Evolutionary conservation across 2,329 filamentous ascomycete species (phyloP), one percentile per base, ranked within the genome.

Genomic region (Verticillium alfalfae): DNA sequence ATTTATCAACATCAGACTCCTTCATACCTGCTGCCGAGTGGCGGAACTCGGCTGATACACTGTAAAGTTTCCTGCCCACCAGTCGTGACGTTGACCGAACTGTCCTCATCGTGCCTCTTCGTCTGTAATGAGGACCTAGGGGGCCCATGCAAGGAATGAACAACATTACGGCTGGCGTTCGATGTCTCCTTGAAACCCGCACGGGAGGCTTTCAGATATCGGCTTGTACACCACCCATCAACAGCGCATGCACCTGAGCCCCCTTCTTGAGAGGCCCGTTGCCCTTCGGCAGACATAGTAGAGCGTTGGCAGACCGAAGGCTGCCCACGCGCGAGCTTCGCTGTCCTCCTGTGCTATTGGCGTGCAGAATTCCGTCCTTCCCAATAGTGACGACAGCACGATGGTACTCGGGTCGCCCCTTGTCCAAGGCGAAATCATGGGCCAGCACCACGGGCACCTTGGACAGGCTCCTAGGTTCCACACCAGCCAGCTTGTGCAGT

Each of bases 271-370:
- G 71, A n/a, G 79, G 80, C 6, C 86, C 87, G 38, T 87, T 80
- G 2, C 86, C 85, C 39, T 82, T 80, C 0, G 90, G 90, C 76
- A 96, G 78, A 68, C 89, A 91, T 31, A 98, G 76, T 68, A 99
- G 75, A 4, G 90, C 92, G 79, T 99, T 99, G 2, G 95, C 94
- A 22, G 90, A 88, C 64, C 89, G 91, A 67, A 98, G 81, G 74
- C 94, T 98, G 0, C 93, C 92, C 2, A 99, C 93, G 64, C 88
- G 85, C 16, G 91, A 96, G 73, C 94, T 98, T 59, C 95, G 83
- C 78, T 99, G 95, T 3, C 89, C 88, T 6, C 95, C 95, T 0
- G 95, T 99, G 70, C 92, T 97, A 36, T 79, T 85, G 0, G 93
- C 95, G 63, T 85, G 80, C 57, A 98, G 74, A 9, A 78, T 69